Percentiles rank a stretch among this genome's conserved stretches.
Conservation (phyloP, 345 rosid genomes). For the Turnera subulata region DNA sequence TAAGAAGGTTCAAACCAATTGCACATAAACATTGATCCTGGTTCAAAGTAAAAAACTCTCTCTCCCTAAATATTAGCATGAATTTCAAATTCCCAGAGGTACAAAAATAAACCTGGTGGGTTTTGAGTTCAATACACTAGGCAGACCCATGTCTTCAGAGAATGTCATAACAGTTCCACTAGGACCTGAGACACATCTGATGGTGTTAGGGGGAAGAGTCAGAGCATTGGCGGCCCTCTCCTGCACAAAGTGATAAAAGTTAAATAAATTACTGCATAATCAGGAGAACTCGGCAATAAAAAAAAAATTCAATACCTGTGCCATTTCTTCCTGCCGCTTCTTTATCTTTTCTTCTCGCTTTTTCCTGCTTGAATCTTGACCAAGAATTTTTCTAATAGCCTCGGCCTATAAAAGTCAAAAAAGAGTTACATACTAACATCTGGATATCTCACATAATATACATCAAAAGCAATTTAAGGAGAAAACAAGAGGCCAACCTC, state of each 20-base stretch:
- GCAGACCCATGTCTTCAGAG: conserved; percentile 68
- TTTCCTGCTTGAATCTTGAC: conserved; percentile 89
- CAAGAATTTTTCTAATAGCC: conserved; percentile 91
- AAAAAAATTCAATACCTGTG: conserved; percentile 68
- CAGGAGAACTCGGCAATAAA: too few species aligned
- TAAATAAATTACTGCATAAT: too few species aligned
- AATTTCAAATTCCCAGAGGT: conserved; percentile 2
- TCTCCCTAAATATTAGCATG: background rate
- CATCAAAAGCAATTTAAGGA: conserved; percentile 2
- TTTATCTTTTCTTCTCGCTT: conserved; percentile 78
- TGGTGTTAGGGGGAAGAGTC: conserved; percentile 39
- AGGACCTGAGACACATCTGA: conserved; percentile 72
- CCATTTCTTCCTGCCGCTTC: conserved; percentile 78
- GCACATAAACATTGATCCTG: conserved; percentile 6
- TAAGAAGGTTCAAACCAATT: conserved; percentile 10
- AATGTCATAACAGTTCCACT: conserved; percentile 74
- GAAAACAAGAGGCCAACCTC: conserved; percentile 50
- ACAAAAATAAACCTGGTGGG: conserved; percentile 41
- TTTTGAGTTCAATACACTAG: conserved; percentile 61
- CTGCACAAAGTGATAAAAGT: conserved; percentile 36
- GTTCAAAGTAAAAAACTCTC: background rate
- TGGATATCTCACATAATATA: conserved; percentile 5
- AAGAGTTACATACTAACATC: conserved; percentile 7
- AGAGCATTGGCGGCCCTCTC: conserved; percentile 68
- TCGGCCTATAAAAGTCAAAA: conserved; percentile 50